Evolutionary conservation across 306 rosid species (phyloP), one percentile per base, ranked within the genome.

Genomic region (Hippophae rhamnoides): DNA sequence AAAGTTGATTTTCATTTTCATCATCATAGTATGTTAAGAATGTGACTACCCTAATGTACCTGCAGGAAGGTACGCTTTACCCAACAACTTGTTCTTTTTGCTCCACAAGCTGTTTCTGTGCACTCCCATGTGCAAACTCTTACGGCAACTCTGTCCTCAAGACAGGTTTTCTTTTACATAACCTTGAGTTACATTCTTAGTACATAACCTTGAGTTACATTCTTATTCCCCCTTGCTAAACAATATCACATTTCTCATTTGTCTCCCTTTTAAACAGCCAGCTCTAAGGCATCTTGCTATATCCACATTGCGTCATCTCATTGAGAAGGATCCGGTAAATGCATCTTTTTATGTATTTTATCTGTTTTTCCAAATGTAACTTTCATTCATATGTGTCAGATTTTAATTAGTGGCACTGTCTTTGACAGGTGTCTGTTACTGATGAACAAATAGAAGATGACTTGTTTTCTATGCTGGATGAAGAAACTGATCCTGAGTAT

Each of bases 401-500:
- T 57, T 69, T 47, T 72, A 71, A 45, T 60, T 47, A 65, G 23
- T 9, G 13, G 40, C 78, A 52, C 67, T 76, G 42, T 69, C 69
- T 64, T 41, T 65, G 61, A 42, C 89, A 92, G 98, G 98, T 74
- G 57, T 86, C 96, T 10, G 68, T 92, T 62, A 82, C 79, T 52
- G 82, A 69, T 53, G 98, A 87, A 77, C 89, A 87, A 74, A 87
- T 87, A 67, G 98, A 92, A 73, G 98, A 87, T 69, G 78, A 74
- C 63, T 70, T 92, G 57, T 92, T 92, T 86, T 81, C 72, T 73
- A 87, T 92, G 96, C 85, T 92, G 75, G 96, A 92, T 71, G 98
- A 92, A 72, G 98, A 92, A 86, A 92, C 98, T 61, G 93, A 92
- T 81, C 72, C 95, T 26, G 95, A 89, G 97, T 89, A 86, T 45